Conservation (phyloP, 768 basidiomycete species). For the Russula lepida region DNA sequence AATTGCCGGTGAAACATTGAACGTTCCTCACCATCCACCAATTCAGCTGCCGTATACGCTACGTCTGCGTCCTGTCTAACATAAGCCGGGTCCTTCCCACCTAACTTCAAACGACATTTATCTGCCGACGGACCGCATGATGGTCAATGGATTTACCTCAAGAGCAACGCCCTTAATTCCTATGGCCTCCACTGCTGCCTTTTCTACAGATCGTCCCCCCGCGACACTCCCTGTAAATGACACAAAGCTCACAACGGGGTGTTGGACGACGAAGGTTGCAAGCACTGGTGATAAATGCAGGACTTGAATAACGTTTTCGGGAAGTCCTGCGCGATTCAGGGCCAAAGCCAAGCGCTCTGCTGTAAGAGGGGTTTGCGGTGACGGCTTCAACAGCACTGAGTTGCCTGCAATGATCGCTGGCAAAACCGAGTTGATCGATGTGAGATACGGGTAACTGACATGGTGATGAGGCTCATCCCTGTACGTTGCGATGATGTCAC, state of each 20-base stretch:
- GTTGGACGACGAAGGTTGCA: constrained; percentile 51
- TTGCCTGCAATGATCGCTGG: constrained; percentile 91
- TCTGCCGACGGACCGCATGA: background rate
- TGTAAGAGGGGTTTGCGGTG: constrained; percentile 88
- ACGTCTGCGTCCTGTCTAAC: constrained; percentile 83
- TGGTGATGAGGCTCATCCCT: background rate
- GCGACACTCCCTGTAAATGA: constrained; percentile 86
- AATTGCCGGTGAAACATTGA: background rate
- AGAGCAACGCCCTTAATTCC: constrained; percentile 85
- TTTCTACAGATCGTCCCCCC: constrained; percentile 67
- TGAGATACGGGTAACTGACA: constrained; percentile 78
- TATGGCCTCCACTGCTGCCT: constrained; percentile 51
- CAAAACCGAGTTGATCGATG: constrained; percentile 83
- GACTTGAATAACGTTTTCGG: constrained; percentile 63
- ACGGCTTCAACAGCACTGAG: constrained; percentile 86
- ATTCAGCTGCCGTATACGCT: constrained; percentile 70
- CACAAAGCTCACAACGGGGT: constrained; percentile 67
- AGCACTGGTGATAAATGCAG: constrained; percentile 62
- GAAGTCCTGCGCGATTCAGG: constrained; percentile 69
- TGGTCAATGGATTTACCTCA: constrained; percentile 46
- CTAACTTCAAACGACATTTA: constrained; percentile 49
- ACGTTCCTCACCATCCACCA: constrained; percentile 70
- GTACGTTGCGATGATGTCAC: constrained; percentile 25
- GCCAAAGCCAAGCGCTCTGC: constrained; percentile 74
- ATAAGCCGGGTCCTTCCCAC: constrained; percentile 97